Percentiles rank a stretch among this genome's conserved stretches.
These are phyloP conservation scores for Hypocreales sp. DNA, from an alignment of 2,329 filamentous ascomycete genomes.

Conservation along the genomic window DNA sequence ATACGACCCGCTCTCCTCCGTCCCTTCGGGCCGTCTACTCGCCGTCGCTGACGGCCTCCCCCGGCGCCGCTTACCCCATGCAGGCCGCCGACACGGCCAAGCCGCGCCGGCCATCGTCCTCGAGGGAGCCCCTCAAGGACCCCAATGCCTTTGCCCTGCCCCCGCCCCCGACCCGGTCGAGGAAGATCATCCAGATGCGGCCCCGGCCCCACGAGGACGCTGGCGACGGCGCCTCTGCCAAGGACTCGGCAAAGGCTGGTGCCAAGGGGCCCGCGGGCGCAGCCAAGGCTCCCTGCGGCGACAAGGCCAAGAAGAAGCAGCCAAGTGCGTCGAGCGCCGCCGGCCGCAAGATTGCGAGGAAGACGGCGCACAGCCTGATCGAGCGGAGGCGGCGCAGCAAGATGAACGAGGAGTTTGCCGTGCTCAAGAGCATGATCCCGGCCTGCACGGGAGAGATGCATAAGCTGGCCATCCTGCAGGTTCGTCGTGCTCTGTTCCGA, in stretches of 20 bases:
- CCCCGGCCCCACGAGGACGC: slow-evolving; percentile 33
- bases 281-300: slow-evolving; percentile 8
- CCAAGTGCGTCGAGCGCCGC: slow-evolving; percentile 63
- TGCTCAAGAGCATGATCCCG: slow-evolving; percentile 88
- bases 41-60: slow-evolving; percentile 7
- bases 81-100: slow-evolving; percentile 37
- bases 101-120: slow-evolving; percentile 34
- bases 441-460: slow-evolving; percentile 97
- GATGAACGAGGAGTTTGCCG: slow-evolving; percentile 97
- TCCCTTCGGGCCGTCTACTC: slow-evolving; percentile 2
- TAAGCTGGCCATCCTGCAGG: slow-evolving; percentile 88
- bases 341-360: slow-evolving; percentile 86
- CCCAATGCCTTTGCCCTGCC: slow-evolving; percentile 74
- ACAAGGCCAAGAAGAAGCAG: slow-evolving; percentile 58
- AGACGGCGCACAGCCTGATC: slow-evolving; percentile 91
- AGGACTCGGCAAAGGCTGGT: slow-evolving; percentile 8
- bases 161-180: slow-evolving; percentile 77
- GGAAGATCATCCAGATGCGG: slow-evolving; percentile 99
- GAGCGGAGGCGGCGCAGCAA: slow-evolving; percentile 81
- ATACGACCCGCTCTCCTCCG: slow-evolving; percentile 16
- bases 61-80: too few relatives aligned
- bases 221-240: slow-evolving; percentile 9
- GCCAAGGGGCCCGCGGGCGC: slow-evolving; percentile 8
- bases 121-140: slow-evolving; percentile 33
- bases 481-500: slow-evolving; percentile 22